A percentile compares a stretch with the other conserved stretches of the same genome.
Evolutionary conservation across 495 filamentous ascomycete genomes (phyloP).

Genomic region (Annulohypoxylon moriforme): DNA sequence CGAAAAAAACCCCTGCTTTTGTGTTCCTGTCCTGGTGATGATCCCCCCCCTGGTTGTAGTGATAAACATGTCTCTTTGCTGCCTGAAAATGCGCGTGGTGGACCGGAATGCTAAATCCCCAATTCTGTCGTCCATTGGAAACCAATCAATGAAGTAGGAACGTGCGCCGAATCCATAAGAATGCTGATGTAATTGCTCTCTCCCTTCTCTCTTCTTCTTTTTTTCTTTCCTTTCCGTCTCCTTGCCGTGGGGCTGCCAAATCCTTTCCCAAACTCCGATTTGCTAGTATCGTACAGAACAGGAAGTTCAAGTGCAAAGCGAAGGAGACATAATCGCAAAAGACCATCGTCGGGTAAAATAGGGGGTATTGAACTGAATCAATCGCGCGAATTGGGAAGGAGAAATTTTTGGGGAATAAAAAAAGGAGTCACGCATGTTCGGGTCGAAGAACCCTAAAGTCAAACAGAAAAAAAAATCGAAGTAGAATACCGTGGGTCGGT

Average conservation of each 20-base stretch:
- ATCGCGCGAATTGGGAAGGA: constrained; percentile 41
- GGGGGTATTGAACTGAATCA: constrained; percentile 34
- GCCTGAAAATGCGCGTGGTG: constrained; percentile 33
- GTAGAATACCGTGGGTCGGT: constrained; percentile 19
- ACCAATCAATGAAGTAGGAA: constrained; percentile 34
- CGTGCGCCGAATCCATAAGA: constrained; percentile 34
- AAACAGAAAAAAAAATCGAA: constrained; percentile 20
- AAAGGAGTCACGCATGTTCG: constrained; percentile 23
- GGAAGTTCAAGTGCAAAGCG: constrained; percentile 41
- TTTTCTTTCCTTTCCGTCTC: constrained; percentile 20
- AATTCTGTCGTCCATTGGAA: constrained; percentile 33
- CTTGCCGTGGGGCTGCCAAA: constrained; percentile 48
- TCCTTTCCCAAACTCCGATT: constrained; percentile 51
- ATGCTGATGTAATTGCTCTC: constrained; percentile 44
- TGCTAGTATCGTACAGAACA: constrained; percentile 48
- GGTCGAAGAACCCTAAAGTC: constrained; percentile 13
- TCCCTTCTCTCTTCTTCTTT: constrained; percentile 22
- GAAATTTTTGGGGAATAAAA: constrained; percentile 8
- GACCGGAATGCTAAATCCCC: constrained; percentile 30
- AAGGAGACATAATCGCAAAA: constrained; percentile 35
- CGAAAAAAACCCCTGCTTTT: constrained; percentile 34
- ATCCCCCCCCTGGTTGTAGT: constrained; percentile 38
- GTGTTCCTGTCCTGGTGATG: constrained; percentile 37
- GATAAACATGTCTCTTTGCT: constrained; percentile 37
- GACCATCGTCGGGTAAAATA: constrained; percentile 35